Evolutionary conservation across 495 filamentous ascomycete genomes (phyloP).

Genomic region (Tuber microsphaerosporum): DNA sequence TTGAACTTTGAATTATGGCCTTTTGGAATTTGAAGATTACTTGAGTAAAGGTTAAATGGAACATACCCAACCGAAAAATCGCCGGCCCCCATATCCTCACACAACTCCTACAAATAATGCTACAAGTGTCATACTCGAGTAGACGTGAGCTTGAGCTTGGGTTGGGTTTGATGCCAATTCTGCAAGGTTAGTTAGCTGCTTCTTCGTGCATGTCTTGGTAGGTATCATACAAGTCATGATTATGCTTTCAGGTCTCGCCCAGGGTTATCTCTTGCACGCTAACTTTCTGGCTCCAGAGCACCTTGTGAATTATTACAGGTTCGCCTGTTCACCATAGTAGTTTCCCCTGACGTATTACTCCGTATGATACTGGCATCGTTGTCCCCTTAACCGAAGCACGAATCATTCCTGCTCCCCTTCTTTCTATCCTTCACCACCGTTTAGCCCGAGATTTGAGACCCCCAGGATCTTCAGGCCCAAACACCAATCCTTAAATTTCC

Average conservation of each 20-base stretch:
- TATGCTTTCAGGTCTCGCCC: not conserved
- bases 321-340: not conserved
- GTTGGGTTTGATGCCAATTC: not conserved
- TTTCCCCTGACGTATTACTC: not conserved
- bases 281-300: not conserved
- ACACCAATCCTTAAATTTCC: not conserved
- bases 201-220: not conserved
- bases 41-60: too few relatives aligned
- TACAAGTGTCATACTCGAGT: too few relatives aligned
- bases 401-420: not conserved
- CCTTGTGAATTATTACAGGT: not conserved
- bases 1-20: not conserved
- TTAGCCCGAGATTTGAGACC: not conserved
- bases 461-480: not conserved
- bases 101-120: too few relatives aligned
- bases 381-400: not conserved
- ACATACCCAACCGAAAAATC: too few relatives aligned
- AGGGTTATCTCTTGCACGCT: not conserved
- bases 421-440: not conserved
- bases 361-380: not conserved
- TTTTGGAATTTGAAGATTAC: not conserved
- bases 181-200: not conserved
- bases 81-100: too few relatives aligned
- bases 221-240: not conserved
- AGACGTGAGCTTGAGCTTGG: not conserved